Percentiles rank a stretch among this genome's conserved stretches.
phyloP scores from a whole-genome alignment of 495 filamentous ascomycete species.

The Penicillium pancosmium region DNA sequence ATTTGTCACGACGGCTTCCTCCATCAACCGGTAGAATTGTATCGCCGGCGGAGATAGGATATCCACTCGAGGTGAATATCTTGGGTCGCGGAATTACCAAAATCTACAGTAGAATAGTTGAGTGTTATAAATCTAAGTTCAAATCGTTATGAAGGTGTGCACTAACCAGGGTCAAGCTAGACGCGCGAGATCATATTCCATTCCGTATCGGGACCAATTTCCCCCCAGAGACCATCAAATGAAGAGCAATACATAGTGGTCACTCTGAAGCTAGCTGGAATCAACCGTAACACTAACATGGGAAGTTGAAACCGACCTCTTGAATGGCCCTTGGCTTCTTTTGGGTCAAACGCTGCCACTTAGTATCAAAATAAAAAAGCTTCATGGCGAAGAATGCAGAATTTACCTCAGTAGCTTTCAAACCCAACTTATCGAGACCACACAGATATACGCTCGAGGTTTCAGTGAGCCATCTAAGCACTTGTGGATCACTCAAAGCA shows the following conservation, averaged over 20 bases:
- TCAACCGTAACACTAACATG: neutral
- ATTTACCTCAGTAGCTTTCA: neutral
- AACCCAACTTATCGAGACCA: neutral
- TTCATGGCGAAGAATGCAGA: neutral
- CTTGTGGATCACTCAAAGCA: neutral
- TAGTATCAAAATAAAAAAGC: neutral
- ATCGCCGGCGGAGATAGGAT: constrained; percentile 13
- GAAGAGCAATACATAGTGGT: neutral
- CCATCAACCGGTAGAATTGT: constrained; percentile 10
- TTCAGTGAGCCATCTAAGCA: neutral
- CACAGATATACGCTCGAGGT: neutral
- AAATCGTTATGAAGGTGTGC: neutral
- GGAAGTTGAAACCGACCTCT: neutral
- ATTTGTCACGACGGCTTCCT: constrained; percentile 21
- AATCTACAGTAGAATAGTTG: neutral
- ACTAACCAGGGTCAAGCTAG: neutral
- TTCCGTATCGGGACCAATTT: neutral
- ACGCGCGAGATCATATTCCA: neutral
- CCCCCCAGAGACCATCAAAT: neutral
- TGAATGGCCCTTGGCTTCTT: neutral
- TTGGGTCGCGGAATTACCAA: neutral
- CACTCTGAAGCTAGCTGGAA: neutral
- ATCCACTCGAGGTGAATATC: neutral
- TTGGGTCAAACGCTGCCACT: neutral
- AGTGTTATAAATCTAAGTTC: neutral